Percentiles rank a stretch among this genome's conserved stretches.
Evolutionary conservation across 2,329 filamentous ascomycete genomes (phyloP).

Genomic region (Nigrospora osmanthi): DNA sequence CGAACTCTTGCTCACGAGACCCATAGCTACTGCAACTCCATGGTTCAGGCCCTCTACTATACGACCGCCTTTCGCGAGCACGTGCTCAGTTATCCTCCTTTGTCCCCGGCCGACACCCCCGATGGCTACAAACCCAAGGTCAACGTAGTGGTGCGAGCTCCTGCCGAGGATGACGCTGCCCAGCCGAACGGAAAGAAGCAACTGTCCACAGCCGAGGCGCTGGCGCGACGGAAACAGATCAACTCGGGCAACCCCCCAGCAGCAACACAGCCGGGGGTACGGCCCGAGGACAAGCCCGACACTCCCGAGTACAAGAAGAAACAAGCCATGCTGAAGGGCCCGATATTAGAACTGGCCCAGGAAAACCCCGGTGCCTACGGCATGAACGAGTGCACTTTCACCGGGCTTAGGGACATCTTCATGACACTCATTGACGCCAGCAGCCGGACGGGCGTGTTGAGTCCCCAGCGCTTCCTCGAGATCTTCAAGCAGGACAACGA

Average conservation of each 20-base stretch:
- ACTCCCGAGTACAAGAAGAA: constrained; percentile 98
- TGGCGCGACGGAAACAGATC: constrained; percentile 47
- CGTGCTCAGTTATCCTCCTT: constrained; percentile 81
- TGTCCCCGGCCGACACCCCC: constrained; percentile 61
- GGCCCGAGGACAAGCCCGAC: constrained; percentile 88
- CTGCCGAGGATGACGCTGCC: constrained; percentile 33
- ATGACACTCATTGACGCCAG: constrained; percentile 76
- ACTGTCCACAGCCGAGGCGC: constrained; percentile 46
- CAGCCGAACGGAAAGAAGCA: constrained; percentile 43
- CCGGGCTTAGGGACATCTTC: constrained; percentile 92
- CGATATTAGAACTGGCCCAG: constrained; percentile 75
- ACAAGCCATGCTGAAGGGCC: constrained; percentile 79
- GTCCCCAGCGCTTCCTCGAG: constrained; percentile 86
- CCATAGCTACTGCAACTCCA: constrained; percentile 91
- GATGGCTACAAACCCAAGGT: constrained; percentile 49
- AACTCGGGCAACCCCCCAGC: constrained; percentile 46
- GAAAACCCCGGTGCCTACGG: constrained; percentile 76
- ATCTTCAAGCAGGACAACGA: constrained; percentile 92
- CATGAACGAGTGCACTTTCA: constrained; percentile 94
- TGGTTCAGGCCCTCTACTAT: constrained; percentile 94
- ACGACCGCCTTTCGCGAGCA: constrained; percentile 89
- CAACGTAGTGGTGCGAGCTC: constrained; percentile 53
- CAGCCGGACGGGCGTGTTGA: constrained; percentile 81
- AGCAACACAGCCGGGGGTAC: constrained; percentile 39
- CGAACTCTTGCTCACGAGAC: neutral